A percentile compares a stretch with the other conserved stretches of the same genome.
These are phyloP conservation scores for Artemisia argyi DNA, from an alignment of 129 eudicot genomes.

Conservation along the genomic window DNA sequence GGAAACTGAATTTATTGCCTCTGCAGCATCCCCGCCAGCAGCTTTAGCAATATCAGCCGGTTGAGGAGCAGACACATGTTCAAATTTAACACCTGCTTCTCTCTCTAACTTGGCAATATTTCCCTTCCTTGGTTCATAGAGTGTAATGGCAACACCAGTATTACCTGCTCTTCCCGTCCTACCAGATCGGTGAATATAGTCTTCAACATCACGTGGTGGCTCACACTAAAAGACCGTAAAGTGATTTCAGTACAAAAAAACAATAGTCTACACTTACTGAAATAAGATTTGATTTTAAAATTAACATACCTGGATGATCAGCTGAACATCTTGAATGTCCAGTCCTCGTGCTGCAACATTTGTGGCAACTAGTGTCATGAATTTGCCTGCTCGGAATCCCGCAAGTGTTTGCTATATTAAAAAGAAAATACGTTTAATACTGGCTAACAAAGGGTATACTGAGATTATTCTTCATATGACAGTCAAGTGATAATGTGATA, in stretches of 20 bases:
- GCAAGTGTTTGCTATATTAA: conserved; percentile 63
- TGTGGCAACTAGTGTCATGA: conserved; percentile 85
- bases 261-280: background rate
- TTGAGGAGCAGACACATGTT: conserved; percentile 89
- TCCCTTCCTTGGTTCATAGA: conserved; percentile 76
- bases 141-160: conserved; percentile 88
- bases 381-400: conserved; percentile 93
- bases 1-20: conserved; percentile 57
- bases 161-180: conserved; percentile 96
- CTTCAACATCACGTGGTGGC: conserved; percentile 98
- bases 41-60: conserved; percentile 97
- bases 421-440: background rate
- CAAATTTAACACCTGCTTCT: conserved; percentile 95
- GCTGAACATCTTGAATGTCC: conserved; percentile 86
- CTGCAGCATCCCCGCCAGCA: conserved; percentile 86
- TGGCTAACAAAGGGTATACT: background rate
- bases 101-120: conserved; percentile 79
- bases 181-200: conserved; percentile 94
- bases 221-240: conserved; percentile 58
- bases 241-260: background rate
- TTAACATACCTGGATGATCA: conserved; percentile 77
- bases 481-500: background rate
- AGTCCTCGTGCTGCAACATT: conserved; percentile 98
- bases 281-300: background rate
- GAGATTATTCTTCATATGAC: background rate